Evolutionary conservation across 2,329 filamentous ascomycete genomes (phyloP), one percentile per base, ranked within the genome.

Genomic region (Diaporthe capsici): DNA sequence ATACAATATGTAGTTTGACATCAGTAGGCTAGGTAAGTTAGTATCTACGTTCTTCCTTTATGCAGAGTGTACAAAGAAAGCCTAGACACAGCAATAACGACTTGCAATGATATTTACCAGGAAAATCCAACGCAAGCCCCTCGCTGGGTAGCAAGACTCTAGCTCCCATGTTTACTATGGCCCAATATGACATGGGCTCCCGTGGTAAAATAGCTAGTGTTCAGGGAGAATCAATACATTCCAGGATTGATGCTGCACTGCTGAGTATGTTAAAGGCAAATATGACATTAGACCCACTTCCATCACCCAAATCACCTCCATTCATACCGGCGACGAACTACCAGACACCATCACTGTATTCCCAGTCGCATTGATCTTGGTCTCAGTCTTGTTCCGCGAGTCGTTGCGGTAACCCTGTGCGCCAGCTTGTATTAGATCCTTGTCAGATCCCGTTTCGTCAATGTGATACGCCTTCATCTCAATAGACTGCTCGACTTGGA

Each of bases 401-500:
- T 68, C 47, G 31, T 39, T 53, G 2, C 22, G 65, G 6, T 17
- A 68, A 20, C 65, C 65, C 47, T 53, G 65, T 34, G 65, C 31
- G 28, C 65, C 47, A 1, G 47, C 34, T 12, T 68, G 63, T 37
- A 68, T 68, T 31, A 68, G 65, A 3, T 68, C 22, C 12, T 28
- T 68, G 12, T 68, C 65, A 3, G 65, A 68, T n/a, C 65, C 65
- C 2, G 47, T 68, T 7, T 68, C 65, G 15, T 68, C 65, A 34
- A 53, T 34, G 31, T 68, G 63, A 10, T 68, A 53, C 3, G 31
- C 65, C 72, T 65, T 74, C 78, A 79, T 77, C 72, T 79, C 78
- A 20, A 79, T 74, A 57, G 74, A 73, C 58, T 78, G 78, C 57
- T 76, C 51, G 9, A 79, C 76, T 49, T 78, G 70, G 78, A 78